Evolutionary conservation across 2,329 filamentous ascomycete species (phyloP).

Genomic region (Paecilomyces niveus): DNA sequence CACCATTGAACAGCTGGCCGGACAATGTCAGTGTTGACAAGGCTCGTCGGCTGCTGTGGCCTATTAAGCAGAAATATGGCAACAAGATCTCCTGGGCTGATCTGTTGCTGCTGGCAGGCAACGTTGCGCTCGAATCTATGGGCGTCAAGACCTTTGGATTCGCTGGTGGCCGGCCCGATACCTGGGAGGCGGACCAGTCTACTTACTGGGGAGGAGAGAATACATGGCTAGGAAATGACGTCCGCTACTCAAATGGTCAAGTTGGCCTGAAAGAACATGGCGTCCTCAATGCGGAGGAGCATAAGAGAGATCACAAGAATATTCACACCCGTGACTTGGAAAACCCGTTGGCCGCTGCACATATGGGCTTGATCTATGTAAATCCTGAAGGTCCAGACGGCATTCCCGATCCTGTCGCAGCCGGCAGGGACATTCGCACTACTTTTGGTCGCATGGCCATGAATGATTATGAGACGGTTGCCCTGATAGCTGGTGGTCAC

Average conservation of each 20-base stretch:
- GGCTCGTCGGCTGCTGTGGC: conserved; percentile 70
- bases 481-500: conserved; percentile 71
- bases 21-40: conserved; percentile 75
- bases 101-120: conserved; percentile 63
- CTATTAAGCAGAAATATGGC: conserved; percentile 79
- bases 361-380: conserved; percentile 76
- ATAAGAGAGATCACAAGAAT: conserved; percentile 33
- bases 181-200: conserved; percentile 68
- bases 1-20: conserved; percentile 75
- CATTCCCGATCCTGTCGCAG: conserved; percentile 60
- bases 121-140: conserved; percentile 71
- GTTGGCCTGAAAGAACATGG: conserved; percentile 39
- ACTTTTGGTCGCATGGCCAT: conserved; percentile 77
- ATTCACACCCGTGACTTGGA: conserved; percentile 59
- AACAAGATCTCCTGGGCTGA: conserved; percentile 78
- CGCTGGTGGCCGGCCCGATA: conserved; percentile 63
- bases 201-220: conserved; percentile 71
- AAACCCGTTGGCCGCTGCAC: conserved; percentile 58
- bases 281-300: conserved; percentile 35
- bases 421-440: conserved; percentile 64
- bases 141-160: conserved; percentile 69
- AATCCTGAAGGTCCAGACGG: conserved; percentile 74
- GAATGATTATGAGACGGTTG: conserved; percentile 76
- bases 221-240: conserved; percentile 68
- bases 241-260: conserved; percentile 55